Percentiles rank a stretch among this genome's conserved stretches.
phyloP scores from a whole-genome alignment of 176 grass and related monocot genomes.

The Carex parvula region DNA sequence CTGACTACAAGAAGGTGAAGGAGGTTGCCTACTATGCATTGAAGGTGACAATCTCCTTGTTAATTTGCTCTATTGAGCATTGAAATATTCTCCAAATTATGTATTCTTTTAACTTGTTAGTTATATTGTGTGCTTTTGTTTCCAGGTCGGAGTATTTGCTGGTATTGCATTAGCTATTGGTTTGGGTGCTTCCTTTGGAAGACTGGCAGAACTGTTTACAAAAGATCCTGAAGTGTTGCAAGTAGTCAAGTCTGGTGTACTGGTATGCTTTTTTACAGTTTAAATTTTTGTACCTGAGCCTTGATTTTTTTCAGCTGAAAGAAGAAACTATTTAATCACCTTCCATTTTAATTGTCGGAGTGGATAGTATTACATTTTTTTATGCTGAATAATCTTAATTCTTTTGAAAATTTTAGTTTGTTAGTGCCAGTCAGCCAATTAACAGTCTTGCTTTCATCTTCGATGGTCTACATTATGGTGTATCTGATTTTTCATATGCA shows the following conservation, averaged over 20 bases:
- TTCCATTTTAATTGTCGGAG: background rate
- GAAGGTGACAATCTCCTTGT: constrained; percentile 50
- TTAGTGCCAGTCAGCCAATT: constrained; percentile 83
- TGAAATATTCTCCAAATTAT: constrained; percentile 5
- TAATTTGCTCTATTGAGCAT: constrained; percentile 17
- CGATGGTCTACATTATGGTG: constrained; percentile 88
- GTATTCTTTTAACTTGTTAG: background rate
- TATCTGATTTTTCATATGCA: constrained; percentile 91
- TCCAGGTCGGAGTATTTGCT: constrained; percentile 65
- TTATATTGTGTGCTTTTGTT: constrained; percentile 24
- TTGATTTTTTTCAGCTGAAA: constrained; percentile 1
- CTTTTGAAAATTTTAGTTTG: constrained; percentile 54
- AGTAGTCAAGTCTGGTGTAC: constrained; percentile 69
- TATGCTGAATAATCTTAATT: background rate
- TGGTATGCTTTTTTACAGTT: constrained; percentile 47
- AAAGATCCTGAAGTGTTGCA: constrained; percentile 71
- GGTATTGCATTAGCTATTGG: constrained; percentile 64
- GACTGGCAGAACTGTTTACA: constrained; percentile 72
- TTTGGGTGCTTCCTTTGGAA: constrained; percentile 72
- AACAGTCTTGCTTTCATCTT: constrained; percentile 97
- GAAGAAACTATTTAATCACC: background rate
- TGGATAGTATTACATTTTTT: background rate
- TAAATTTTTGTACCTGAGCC: background rate
- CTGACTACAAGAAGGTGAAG: constrained; percentile 70
- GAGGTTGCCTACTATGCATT: constrained; percentile 52